Base-by-base conservation (phyloP, 2,329 filamentous ascomycete genomes). In the Pyricularia grisea region DNA sequence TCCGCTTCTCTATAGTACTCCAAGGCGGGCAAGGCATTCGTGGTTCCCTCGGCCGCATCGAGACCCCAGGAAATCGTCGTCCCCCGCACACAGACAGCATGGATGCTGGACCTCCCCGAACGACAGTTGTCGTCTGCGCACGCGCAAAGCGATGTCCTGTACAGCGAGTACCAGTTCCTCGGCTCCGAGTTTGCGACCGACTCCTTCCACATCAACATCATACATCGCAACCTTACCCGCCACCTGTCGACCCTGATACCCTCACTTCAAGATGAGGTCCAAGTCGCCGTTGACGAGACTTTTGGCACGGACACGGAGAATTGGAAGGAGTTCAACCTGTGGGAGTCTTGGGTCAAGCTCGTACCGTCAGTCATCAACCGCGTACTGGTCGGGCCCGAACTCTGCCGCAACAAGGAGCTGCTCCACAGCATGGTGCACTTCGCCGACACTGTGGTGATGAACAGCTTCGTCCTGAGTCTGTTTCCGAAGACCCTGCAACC, bases 41-140 rank as follows among this genome's bases (percentile, higher is more conserved):
- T 83, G 17, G 76, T 80, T 0, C 81, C 81, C 1, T 76, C 80
- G 0, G 77, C 80, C 4, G 76, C 81, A 0, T 78, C 78, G 9
- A 77, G 79, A 2, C 77, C 80, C 0, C 75, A 79, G 27, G 81
- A 84, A 64, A 78, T 84, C 58, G 78, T 84, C 67, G 74, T 84
- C 4, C 82, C 82, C 2, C 76, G 75, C 3, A 78, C 77, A 0
- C 80, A 83, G 72, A 78, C 81, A 10, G 73, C 75, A 10, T 84
- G 82, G 82, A 78, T 84, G 73, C 77, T 84, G 70, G 80, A 82
- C 61, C 79, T 81, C 71, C 81, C 82, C n/a, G 82, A 84, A 69
- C 72, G 74, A 31, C 72, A 81, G 2, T 74, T 83, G 31, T 82
- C 80, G 1, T 75, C 81, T 0, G 74, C 78, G 67, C 74, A 78